Conservation (phyloP, 2,329 filamentous ascomycete species). For the Neonectria ditissima region DNA sequence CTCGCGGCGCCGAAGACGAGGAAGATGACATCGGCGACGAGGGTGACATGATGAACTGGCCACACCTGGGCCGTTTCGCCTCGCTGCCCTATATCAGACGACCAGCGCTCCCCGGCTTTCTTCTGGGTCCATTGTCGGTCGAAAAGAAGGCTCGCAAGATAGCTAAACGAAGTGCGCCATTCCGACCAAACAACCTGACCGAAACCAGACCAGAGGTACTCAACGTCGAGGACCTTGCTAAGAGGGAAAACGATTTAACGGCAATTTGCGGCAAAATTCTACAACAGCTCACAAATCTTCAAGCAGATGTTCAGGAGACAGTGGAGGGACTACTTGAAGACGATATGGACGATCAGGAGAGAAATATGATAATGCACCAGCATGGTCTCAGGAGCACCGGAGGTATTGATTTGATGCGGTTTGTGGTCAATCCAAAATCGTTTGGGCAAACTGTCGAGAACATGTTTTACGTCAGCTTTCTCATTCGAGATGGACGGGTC, state of each 20-base stretch:
- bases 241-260: conserved; percentile 83
- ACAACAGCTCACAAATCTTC: conserved; percentile 65
- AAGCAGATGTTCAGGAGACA: conserved; percentile 60
- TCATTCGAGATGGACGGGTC: conserved; percentile 87
- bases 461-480: conserved; percentile 94
- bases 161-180: conserved; percentile 76
- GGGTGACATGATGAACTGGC: conserved; percentile 87
- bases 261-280: conserved; percentile 82
- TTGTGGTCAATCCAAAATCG: conserved; percentile 88
- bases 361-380: conserved; percentile 68
- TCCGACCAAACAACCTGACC: conserved; percentile 74
- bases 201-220: conserved; percentile 85
- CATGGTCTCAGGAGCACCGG: conserved; percentile 75
- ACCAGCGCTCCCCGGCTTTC: conserved; percentile 83
- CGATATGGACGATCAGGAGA: conserved; percentile 60
- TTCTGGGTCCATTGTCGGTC: conserved; percentile 88
- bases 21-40: conserved; percentile 75
- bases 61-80: conserved; percentile 81
- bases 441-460: conserved; percentile 98
- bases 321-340: conserved; percentile 59
- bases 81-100: conserved; percentile 79
- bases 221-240: conserved; percentile 77
- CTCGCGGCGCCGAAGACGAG: conserved; percentile 59
- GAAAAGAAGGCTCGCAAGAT: conserved; percentile 84
- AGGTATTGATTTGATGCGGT: conserved; percentile 84